phyloP scores from a whole-genome alignment of 1,284 basidiomycete genomes.

The Sparassis latifolia region DNA sequence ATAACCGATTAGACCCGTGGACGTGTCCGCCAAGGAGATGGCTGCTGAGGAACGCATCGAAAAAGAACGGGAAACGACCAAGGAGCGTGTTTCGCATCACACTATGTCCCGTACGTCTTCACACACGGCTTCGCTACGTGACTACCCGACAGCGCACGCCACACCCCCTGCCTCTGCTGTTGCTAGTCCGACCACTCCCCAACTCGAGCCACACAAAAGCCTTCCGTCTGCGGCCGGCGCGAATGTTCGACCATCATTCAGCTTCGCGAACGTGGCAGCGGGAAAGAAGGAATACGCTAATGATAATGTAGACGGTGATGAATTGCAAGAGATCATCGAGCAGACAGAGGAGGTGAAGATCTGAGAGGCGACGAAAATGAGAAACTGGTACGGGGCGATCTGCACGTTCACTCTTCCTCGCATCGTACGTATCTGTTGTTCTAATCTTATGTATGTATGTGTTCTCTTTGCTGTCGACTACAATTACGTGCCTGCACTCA shows the following conservation, averaged over 20 bases:
- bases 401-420: background rate
- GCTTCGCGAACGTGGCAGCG: slow-evolving; percentile 57
- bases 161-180: slow-evolving; percentile 32
- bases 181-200: slow-evolving; percentile 25
- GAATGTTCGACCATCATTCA: slow-evolving; percentile 54
- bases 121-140: slow-evolving; percentile 53
- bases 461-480: no score
- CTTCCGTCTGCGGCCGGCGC: slow-evolving; percentile 13
- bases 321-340: slow-evolving; percentile 29
- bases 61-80: slow-evolving; percentile 47
- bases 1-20: slow-evolving; percentile 62
- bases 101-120: slow-evolving; percentile 70
- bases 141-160: slow-evolving; percentile 13
- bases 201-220: slow-evolving; percentile 25
- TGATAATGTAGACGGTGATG: slow-evolving; percentile 22
- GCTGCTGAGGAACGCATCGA: slow-evolving; percentile 68
- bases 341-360: slow-evolving; percentile 36
- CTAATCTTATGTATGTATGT: no score
- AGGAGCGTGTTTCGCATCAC: slow-evolving; percentile 42
- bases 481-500: no score
- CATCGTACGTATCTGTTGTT: no score
- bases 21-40: slow-evolving; percentile 72
- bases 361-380: slow-evolving; percentile 1
- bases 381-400: background rate
- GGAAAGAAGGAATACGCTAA: slow-evolving; percentile 17